Evolutionary conservation across 129 eudicot genomes (phyloP).

Genomic region (Helianthus annuus): DNA sequence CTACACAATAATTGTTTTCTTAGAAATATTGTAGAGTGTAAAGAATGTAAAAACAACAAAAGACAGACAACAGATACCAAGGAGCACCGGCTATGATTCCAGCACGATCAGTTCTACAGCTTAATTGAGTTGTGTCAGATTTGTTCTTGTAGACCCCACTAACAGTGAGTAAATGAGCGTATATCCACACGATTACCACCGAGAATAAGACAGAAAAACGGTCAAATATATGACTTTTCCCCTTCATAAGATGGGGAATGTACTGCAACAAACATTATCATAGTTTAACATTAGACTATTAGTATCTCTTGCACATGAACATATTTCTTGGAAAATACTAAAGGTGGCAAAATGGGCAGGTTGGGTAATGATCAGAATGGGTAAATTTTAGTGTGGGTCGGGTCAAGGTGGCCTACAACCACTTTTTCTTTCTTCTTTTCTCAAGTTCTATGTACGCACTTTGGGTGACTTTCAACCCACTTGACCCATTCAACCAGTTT

Average conservation of each 20-base stretch:
- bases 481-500: too few relatives aligned
- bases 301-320: constrained; percentile 1
- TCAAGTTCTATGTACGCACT: background rate
- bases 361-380: background rate
- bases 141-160: constrained; percentile 86
- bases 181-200: constrained; percentile 86
- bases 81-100: constrained; percentile 89
- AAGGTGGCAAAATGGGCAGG: background rate
- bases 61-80: constrained; percentile 47
- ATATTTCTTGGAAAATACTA: constrained; percentile 12
- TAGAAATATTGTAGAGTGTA: background rate
- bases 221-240: constrained; percentile 75
- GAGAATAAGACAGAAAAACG: constrained; percentile 89
- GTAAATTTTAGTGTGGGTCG: background rate
- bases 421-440: background rate
- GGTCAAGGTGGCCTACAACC: background rate
- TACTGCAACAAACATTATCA: constrained; percentile 50
- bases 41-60: background rate
- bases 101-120: constrained; percentile 96
- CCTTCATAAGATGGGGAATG: constrained; percentile 75
- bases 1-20: constrained; percentile 32
- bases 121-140: constrained; percentile 55
- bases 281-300: background rate
- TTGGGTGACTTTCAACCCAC: too few relatives aligned
- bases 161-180: constrained; percentile 85